Percentiles rank a stretch among this genome's conserved stretches.
Evolutionary conservation across 2,329 filamentous ascomycete genomes (phyloP).

Genomic region (Pyrenochaeta sp.): DNA sequence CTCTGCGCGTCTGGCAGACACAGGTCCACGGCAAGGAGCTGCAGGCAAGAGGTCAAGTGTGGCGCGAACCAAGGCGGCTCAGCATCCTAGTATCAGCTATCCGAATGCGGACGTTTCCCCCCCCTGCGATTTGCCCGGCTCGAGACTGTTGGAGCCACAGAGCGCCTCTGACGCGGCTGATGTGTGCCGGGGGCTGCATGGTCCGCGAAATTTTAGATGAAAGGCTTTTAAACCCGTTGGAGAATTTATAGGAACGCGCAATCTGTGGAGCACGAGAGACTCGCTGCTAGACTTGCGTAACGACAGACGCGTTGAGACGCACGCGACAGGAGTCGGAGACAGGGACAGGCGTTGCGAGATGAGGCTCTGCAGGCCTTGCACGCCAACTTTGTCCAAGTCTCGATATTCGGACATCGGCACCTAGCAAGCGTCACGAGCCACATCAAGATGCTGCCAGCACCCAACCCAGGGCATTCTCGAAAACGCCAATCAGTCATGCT

Average conservation of each 20-base stretch:
- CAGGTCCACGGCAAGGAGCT: neutral
- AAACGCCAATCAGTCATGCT: conserved; percentile 9
- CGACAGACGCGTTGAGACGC: neutral
- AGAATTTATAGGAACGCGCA: neutral
- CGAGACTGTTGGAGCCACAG: neutral
- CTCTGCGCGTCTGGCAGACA: neutral
- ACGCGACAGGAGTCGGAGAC: neutral
- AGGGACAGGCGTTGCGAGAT: neutral
- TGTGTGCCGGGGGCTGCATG: neutral
- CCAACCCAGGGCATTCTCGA: conserved; percentile 1
- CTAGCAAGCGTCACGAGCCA: conserved; percentile 13
- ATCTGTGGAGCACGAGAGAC: neutral
- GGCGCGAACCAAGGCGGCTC: conserved; percentile 3
- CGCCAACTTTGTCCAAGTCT: too few relatives aligned
- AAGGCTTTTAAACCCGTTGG: neutral
- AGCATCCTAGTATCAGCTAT: conserved; percentile 5
- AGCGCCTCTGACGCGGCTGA: conserved; percentile 7
- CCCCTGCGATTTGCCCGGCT: conserved; percentile 4
- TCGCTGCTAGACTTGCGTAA: neutral
- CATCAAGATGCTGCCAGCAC: neutral
- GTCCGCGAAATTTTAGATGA: conserved; percentile 8
- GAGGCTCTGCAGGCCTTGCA: neutral
- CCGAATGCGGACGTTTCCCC: conserved; percentile 1
- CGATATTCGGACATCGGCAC: neutral
- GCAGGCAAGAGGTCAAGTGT: conserved; percentile 10